Evolutionary conservation across 176 grass and related monocot genomes (phyloP).

Genomic region (Tillandsia fasciculata): DNA sequence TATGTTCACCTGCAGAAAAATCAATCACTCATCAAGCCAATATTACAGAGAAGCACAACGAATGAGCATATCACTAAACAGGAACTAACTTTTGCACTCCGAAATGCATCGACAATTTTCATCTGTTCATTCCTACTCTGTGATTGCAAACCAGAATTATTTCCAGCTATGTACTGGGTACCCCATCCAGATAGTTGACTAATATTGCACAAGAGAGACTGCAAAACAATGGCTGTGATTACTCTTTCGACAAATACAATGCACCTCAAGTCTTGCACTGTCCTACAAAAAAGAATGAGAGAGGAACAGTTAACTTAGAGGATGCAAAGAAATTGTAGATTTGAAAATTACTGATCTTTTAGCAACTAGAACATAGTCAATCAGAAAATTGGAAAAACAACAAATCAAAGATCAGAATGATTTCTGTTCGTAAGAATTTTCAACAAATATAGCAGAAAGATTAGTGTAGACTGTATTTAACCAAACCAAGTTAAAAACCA

Average conservation of each 20-base stretch:
- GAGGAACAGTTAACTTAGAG: neutral
- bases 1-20: conserved; percentile 56
- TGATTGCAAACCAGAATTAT: conserved; percentile 16
- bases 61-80: conserved; percentile 5
- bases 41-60: neutral
- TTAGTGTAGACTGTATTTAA: too few relatives aligned
- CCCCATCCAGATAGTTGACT: conserved; percentile 43
- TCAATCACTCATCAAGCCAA: neutral
- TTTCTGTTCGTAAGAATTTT: neutral
- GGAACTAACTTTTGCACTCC: conserved; percentile 41
- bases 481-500: too few relatives aligned
- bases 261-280: conserved; percentile 54
- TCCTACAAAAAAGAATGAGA: conserved; percentile 26
- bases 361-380: too few relatives aligned
- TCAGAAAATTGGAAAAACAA: neutral
- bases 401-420: conserved; percentile 9
- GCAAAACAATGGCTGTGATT: conserved; percentile 53
- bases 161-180: conserved; percentile 45
- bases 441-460: too few relatives aligned
- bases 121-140: conserved; percentile 44
- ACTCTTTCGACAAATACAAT: conserved; percentile 83
- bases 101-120: conserved; percentile 60
- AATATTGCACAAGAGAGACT: conserved; percentile 38
- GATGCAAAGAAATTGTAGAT: neutral
- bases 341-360: too few relatives aligned